Conservation (phyloP, 305 asterid genomes). For the Fraxinus albicans region DNA sequence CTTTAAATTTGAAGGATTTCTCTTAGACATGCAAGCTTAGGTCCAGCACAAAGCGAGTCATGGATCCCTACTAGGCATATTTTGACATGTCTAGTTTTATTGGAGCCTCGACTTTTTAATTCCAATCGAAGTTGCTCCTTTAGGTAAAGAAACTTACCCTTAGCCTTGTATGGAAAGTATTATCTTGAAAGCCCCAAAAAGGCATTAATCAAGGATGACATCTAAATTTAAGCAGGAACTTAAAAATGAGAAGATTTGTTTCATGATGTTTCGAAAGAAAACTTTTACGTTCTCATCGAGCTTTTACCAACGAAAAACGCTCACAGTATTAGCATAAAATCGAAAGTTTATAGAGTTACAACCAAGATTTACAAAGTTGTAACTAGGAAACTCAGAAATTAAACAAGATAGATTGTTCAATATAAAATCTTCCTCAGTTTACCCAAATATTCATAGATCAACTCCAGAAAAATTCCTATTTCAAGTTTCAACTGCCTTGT, state of each 20-base stretch:
- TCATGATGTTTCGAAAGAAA: neutral
- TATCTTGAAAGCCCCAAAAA: neutral
- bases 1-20: neutral
- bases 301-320: neutral
- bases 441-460: neutral
- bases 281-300: neutral
- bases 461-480: neutral
- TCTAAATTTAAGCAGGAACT: neutral
- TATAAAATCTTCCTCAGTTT: neutral
- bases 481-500: neutral
- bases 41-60: neutral
- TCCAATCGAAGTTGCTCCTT: neutral
- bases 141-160: neutral
- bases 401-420: neutral
- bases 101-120: neutral
- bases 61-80: neutral
- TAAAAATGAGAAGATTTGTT: neutral
- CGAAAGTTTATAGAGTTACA: neutral
- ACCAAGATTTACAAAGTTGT: neutral
- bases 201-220: neutral
- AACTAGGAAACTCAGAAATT: neutral
- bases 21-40: neutral
- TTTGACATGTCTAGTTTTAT: neutral
- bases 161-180: neutral
- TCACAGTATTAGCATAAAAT: neutral